These are phyloP conservation scores for Candida glaebosa DNA, from an alignment of 805 yeast genomes.

Conservation along the genomic window DNA sequence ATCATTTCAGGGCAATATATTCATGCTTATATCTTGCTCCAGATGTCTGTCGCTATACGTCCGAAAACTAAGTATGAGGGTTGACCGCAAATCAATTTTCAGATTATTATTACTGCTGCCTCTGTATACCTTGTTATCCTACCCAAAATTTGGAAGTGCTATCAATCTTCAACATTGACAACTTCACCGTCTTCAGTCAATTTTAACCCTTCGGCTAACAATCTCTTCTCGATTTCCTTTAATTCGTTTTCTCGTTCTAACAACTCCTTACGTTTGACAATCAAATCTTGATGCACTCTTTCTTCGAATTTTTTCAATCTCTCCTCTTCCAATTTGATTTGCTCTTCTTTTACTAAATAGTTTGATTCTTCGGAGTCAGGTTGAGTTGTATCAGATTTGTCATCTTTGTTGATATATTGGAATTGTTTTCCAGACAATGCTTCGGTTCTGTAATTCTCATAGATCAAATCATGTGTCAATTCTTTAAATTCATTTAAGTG, in stretches of 20 bases:
- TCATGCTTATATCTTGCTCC: background rate
- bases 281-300: conserved; percentile 82
- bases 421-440: conserved; percentile 65
- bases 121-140: no score
- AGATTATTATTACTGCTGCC: background rate
- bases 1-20: background rate
- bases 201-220: conserved; percentile 54
- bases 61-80: background rate
- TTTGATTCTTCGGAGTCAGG: conserved; percentile 13
- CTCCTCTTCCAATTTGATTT: conserved; percentile 85
- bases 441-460: conserved; percentile 87
- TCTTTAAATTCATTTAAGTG: conserved; percentile 89
- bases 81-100: background rate
- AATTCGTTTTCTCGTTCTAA: conserved; percentile 82
- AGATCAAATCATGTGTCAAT: conserved; percentile 78
- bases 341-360: conserved; percentile 73
- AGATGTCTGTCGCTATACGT: background rate
- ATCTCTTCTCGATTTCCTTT: conserved; percentile 72
- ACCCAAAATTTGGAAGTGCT: no score
- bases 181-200: conserved; percentile 36
- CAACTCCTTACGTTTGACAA: conserved; percentile 76
- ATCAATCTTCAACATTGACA: conserved; percentile 21
- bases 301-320: conserved; percentile 82
- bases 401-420: conserved; percentile 24
- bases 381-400: conserved; percentile 7